Evolutionary conservation across 495 filamentous ascomycete species (phyloP), one percentile per base, ranked within the genome.

Genomic region (Staphylotrichum longicolle): DNA sequence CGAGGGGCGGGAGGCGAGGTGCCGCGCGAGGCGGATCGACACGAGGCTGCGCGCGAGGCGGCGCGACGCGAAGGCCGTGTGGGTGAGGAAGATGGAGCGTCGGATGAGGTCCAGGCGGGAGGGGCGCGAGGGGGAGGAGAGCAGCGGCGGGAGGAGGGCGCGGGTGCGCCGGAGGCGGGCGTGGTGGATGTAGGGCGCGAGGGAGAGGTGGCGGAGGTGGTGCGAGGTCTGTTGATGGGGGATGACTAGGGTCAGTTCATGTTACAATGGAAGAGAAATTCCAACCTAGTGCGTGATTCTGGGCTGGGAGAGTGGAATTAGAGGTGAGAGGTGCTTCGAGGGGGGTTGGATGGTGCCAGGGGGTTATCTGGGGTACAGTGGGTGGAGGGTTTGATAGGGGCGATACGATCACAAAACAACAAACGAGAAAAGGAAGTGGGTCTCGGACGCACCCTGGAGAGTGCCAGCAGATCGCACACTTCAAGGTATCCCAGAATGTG

Each of bases 61-160:
- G 32, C 85, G 79, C 20, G 84, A 84, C 54, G 79, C 72, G 46
- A 82, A 72, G 27, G 81, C 76, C 14, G 80, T 84, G 44, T 76
- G 74, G 50, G 84, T 83, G n/a, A 86, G 60, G 71, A 85, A 83
- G 68, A 88, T 86, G 64, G 72, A 76, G n/a, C 81, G 75, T 2
- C 70, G 69, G 49, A 81, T 79, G 27, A 83, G 78, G 39, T 80
- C 75, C 7, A 77, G 56, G 3, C 84, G 77, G 14, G 82, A 76
- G 6, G 85, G 84, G 8, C 85, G 81, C 10, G 70, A 70, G 7
- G 78, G 76, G 8, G 80, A 80, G 41, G 71, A 66, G 30, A 86
- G 74, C 46, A 78, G 71, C 35, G 77, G 75, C 4, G 76, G 73
- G 15, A 88, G 79, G 2, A 70, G 62, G 20, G 70, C 35, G 49